phyloP scores from a whole-genome alignment of 192 early-diverging fungal species.

The Dimargaris xerosporica region DNA sequence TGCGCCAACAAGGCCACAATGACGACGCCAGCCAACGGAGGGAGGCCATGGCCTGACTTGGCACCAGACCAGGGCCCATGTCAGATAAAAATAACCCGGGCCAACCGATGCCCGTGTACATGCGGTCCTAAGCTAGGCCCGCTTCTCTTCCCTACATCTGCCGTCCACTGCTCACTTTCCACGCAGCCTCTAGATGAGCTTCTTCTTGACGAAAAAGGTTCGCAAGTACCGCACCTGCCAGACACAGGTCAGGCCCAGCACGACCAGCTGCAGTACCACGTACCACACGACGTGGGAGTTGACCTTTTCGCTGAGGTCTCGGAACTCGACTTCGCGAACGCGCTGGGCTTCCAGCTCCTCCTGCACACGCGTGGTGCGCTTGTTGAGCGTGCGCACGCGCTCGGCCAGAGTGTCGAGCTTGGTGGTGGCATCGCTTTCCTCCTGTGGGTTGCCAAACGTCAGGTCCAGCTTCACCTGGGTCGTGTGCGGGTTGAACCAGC shows the following conservation, averaged over 20 bases:
- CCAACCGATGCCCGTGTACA: neutral
- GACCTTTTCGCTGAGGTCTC: conserved; percentile 66
- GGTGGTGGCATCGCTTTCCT: conserved; percentile 27
- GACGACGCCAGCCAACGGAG: too few species aligned
- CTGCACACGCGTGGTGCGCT: conserved; percentile 63
- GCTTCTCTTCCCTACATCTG: too few species aligned
- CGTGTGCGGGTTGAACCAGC: conserved; percentile 52
- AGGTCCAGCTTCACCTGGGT: conserved; percentile 42
- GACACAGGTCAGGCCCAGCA: conserved; percentile 56
- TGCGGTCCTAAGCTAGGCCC: too few species aligned
- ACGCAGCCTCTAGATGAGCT: conserved; percentile 56
- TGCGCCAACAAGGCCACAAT: too few species aligned
- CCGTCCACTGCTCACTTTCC: too few species aligned
- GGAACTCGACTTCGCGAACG: conserved; percentile 81
- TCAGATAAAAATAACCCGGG: neutral
- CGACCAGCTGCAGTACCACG: conserved; percentile 70
- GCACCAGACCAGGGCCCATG: neutral
- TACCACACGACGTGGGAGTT: conserved; percentile 75
- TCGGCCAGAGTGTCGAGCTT: conserved; percentile 44
- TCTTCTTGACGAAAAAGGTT: conserved; percentile 81
- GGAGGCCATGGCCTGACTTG: too few species aligned
- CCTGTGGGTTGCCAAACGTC: conserved; percentile 45
- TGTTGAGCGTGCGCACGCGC: conserved; percentile 67
- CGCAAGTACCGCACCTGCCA: conserved; percentile 84
- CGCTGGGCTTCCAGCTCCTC: conserved; percentile 82